phyloP scores from a whole-genome alignment of 202 grass and related monocot species.

The Schoenoplectus triqueter region DNA sequence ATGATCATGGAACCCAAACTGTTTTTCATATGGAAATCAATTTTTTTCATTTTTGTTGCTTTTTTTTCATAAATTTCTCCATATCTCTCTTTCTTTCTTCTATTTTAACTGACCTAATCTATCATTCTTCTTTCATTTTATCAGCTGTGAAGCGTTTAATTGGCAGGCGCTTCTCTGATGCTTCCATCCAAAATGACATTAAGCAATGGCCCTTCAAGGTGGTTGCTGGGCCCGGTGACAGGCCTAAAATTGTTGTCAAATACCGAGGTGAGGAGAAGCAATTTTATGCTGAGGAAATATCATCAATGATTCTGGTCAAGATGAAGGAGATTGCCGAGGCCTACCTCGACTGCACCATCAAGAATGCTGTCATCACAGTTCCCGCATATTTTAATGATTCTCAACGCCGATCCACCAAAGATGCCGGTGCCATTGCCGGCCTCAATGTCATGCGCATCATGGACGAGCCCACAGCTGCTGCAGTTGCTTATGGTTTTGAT shows the following conservation, averaged over 20 bases:
- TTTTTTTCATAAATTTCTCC: background rate
- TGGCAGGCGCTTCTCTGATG: constrained; percentile 60
- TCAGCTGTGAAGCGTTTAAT: constrained; percentile 78
- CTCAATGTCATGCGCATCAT: constrained; percentile 92
- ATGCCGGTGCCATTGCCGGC: constrained; percentile 72
- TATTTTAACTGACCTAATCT: background rate
- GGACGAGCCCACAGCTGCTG: constrained; percentile 90
- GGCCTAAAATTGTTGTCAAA: constrained; percentile 76
- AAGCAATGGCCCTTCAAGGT: constrained; percentile 75
- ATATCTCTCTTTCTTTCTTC: background rate
- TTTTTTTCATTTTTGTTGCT: background rate
- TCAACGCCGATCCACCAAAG: constrained; percentile 84
- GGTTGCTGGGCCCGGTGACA: constrained; percentile 50
- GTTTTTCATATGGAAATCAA: background rate
- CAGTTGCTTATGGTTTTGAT: constrained; percentile 86
- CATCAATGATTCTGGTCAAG: constrained; percentile 73
- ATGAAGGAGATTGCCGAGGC: constrained; percentile 81
- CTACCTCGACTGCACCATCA: constrained; percentile 74
- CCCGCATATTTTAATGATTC: constrained; percentile 96
- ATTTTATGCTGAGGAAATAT: constrained; percentile 75
- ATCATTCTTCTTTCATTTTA: background rate
- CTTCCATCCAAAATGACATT: constrained; percentile 63
- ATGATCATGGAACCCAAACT: too few relatives aligned
- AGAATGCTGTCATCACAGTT: constrained; percentile 76
- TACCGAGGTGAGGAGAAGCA: constrained; percentile 59